phyloP scores from a whole-genome alignment of 129 eudicot genomes.

The Pittosporum tobira region DNA sequence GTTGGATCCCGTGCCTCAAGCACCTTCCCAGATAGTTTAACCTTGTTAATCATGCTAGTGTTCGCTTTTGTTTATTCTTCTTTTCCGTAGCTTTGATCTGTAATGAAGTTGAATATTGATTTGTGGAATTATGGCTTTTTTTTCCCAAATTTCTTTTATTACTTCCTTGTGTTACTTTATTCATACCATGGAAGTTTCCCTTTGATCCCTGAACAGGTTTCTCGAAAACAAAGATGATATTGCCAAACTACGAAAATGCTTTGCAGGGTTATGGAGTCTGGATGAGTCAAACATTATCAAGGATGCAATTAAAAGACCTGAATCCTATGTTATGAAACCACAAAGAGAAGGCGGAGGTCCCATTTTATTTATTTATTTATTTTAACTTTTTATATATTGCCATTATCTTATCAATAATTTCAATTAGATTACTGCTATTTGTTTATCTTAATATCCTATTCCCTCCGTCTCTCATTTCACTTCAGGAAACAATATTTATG shows the following conservation, averaged over 20 bases:
- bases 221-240: conserved; percentile 76
- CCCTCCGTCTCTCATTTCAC: not conserved
- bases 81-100: conserved; percentile 1
- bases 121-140: not conserved
- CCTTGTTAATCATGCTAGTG: too few relatives aligned
- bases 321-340: conserved; percentile 83
- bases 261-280: conserved; percentile 95
- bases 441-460: too few relatives aligned
- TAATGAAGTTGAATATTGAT: not conserved
- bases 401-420: not conserved
- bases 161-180: not conserved
- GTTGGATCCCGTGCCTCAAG: not conserved
- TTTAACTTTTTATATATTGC: not conserved
- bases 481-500: conserved; percentile 88
- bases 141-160: too few relatives aligned
- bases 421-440: not conserved
- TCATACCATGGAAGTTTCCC: conserved; percentile 6
- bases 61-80: too few relatives aligned
- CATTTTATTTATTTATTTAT: too few relatives aligned
- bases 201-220: conserved; percentile 45
- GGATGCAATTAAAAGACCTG: conserved; percentile 77
- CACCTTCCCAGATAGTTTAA: not conserved
- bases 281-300: conserved; percentile 67
- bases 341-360: conserved; percentile 99
- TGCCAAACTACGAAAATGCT: conserved; percentile 67